Evolutionary conservation across 495 filamentous ascomycete genomes (phyloP).

Genomic region (Aspergillus asperescens): DNA sequence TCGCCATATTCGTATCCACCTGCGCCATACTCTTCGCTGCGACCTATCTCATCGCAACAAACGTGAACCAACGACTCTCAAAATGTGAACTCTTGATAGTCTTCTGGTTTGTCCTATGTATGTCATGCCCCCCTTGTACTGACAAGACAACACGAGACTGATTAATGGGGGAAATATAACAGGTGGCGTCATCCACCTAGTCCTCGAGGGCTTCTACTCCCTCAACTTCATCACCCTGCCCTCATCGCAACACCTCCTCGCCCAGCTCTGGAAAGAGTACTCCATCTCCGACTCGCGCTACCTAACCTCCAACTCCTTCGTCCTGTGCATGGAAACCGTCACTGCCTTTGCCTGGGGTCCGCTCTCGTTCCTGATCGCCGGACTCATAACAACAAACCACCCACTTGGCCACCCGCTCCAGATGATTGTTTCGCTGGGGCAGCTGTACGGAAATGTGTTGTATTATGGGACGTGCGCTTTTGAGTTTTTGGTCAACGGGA

Average conservation of each 20-base stretch:
- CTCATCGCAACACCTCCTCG: slow-evolving; percentile 41
- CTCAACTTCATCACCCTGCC: slow-evolving; percentile 47
- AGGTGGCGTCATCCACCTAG: slow-evolving; percentile 61
- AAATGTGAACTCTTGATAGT: slow-evolving; percentile 38
- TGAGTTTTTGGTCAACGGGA: slow-evolving; percentile 47
- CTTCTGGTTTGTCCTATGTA: slow-evolving; percentile 54
- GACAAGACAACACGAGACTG: not conserved
- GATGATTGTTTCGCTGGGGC: slow-evolving; percentile 48
- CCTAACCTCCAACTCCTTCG: slow-evolving; percentile 63
- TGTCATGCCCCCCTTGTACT: too few species aligned
- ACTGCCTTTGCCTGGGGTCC: slow-evolving; percentile 66
- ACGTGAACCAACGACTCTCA: slow-evolving; percentile 33
- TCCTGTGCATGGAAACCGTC: slow-evolving; percentile 70
- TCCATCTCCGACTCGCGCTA: slow-evolving; percentile 73
- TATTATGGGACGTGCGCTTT: slow-evolving; percentile 73
- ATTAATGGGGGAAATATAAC: slow-evolving; percentile 4
- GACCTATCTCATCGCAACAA: slow-evolving; percentile 38
- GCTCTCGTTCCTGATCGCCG: slow-evolving; percentile 56
- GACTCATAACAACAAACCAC: slow-evolving; percentile 49
- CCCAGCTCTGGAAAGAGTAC: slow-evolving; percentile 83
- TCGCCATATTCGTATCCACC: slow-evolving; percentile 14
- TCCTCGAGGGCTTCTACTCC: slow-evolving; percentile 73
- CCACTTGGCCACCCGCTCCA: slow-evolving; percentile 61
- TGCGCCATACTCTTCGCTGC: slow-evolving; percentile 32
- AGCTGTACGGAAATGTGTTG: slow-evolving; percentile 75